Evolutionary conservation across 148 eudicot species (phyloP).

Genomic region (Dysphania ambrosioides): DNA sequence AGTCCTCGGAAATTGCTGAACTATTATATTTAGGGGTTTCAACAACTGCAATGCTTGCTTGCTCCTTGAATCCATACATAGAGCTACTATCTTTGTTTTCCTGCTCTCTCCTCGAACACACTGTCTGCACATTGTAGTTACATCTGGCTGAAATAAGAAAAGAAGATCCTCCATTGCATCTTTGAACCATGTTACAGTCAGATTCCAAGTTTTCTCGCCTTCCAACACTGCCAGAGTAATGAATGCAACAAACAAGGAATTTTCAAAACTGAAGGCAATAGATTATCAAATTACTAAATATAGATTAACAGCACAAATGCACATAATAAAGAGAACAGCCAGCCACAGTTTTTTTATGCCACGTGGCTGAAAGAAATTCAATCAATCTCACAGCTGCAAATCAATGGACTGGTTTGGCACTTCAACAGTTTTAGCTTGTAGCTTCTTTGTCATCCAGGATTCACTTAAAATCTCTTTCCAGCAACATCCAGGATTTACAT

Average conservation of each 20-base stretch:
- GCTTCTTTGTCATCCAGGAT: background rate
- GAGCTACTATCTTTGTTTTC: slow-evolving; percentile 19
- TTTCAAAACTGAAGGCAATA: background rate
- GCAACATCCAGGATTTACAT: background rate
- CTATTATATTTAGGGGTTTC: slow-evolving; percentile 23
- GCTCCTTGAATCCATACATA: slow-evolving; percentile 24
- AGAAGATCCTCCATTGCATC: slow-evolving; percentile 35
- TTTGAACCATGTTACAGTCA: slow-evolving; percentile 21
- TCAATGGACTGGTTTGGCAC: background rate
- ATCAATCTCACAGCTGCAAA: background rate
- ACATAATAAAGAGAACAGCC: too few relatives aligned
- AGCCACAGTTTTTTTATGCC: too few relatives aligned
- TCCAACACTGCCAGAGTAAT: slow-evolving; percentile 26
- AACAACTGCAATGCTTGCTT: slow-evolving; percentile 23
- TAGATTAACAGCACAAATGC: background rate
- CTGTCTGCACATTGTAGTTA: slow-evolving; percentile 23
- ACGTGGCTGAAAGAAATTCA: slow-evolving; percentile 3
- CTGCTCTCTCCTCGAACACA: slow-evolving; percentile 20
- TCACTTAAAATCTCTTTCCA: background rate
- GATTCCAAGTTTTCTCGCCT: slow-evolving; percentile 31
- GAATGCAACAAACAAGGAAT: background rate
- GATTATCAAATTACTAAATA: background rate
- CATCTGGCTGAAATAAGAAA: slow-evolving; percentile 28
- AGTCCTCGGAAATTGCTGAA: slow-evolving; percentile 24
- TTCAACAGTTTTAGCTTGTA: background rate